Evolutionary conservation across 2,329 filamentous ascomycete species (phyloP).

Genomic region (Mariannaea elegans): DNA sequence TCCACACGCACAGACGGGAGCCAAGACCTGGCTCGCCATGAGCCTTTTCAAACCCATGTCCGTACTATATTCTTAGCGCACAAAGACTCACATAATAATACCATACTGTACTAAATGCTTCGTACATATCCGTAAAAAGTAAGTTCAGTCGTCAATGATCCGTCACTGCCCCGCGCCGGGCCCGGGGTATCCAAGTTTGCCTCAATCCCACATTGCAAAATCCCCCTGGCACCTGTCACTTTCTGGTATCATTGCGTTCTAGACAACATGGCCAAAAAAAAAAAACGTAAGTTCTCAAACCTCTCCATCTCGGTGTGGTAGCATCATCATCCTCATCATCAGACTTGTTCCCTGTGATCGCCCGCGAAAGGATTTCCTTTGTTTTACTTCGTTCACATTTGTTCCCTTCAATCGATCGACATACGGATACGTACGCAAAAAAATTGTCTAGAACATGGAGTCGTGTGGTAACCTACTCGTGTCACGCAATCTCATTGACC

Average conservation of each 20-base stretch:
- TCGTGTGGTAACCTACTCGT: constrained; percentile 15
- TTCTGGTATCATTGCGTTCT: constrained; percentile 1
- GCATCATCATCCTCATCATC: constrained; percentile 17
- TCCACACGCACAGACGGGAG: not conserved
- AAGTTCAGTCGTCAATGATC: too few species aligned
- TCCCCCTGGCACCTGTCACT: not conserved
- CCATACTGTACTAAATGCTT: too few species aligned
- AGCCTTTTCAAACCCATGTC: not conserved
- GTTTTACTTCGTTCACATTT: constrained; percentile 1
- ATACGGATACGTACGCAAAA: constrained; percentile 6
- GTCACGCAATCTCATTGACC: constrained; percentile 21
- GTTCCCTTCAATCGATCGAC: not conserved
- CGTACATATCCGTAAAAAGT: too few species aligned
- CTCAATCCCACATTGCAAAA: constrained; percentile 20
- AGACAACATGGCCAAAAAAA: constrained; percentile 8
- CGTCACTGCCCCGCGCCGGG: constrained; percentile 20
- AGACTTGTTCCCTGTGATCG: constrained; percentile 13
- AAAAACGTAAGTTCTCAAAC: constrained; percentile 27
- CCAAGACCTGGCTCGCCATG: constrained; percentile 12
- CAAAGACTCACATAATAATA: not conserved
- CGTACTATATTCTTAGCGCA: not conserved
- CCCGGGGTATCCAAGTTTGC: constrained; percentile 10
- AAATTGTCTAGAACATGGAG: not conserved
- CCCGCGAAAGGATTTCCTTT: constrained; percentile 5
- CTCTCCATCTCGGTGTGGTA: constrained; percentile 19